A percentile compares a stretch with the other conserved stretches of the same genome.
Evolutionary conservation across 192 early-diverging fungal genomes (phyloP).

Genomic region (Funneliformis geosporum): DNA sequence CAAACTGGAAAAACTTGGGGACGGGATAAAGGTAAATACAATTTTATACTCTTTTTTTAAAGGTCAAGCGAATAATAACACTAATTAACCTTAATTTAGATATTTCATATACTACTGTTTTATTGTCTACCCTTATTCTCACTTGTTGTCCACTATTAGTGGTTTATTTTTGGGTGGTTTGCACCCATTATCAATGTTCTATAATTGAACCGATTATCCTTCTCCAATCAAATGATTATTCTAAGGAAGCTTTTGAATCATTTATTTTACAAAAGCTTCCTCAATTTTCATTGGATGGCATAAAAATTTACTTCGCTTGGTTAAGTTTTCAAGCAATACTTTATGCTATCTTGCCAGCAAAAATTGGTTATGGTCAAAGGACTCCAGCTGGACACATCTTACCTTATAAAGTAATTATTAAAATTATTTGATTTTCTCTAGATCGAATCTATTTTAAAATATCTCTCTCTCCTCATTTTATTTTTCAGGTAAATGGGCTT

Average conservation of each 20-base stretch:
- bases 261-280: slow-evolving; percentile 46
- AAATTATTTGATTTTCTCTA: neutral
- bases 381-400: slow-evolving; percentile 75
- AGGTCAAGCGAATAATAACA: neutral
- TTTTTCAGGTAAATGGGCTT: slow-evolving; percentile 70
- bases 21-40: slow-evolving; percentile 60
- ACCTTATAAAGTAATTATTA: slow-evolving; percentile 64
- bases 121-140: slow-evolving; percentile 58
- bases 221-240: slow-evolving; percentile 35
- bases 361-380: slow-evolving; percentile 74
- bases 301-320: slow-evolving; percentile 65
- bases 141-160: slow-evolving; percentile 65
- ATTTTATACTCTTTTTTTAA: neutral
- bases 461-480: neutral
- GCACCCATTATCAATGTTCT: slow-evolving; percentile 66
- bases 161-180: slow-evolving; percentile 68
- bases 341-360: slow-evolving; percentile 66
- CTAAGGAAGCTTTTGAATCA: slow-evolving; percentile 37
- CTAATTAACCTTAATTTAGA: slow-evolving; percentile 34
- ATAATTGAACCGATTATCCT: slow-evolving; percentile 55
- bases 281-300: slow-evolving; percentile 48
- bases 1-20: slow-evolving; percentile 78
- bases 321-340: slow-evolving; percentile 67
- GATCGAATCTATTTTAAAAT: neutral
- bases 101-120: slow-evolving; percentile 50